Conservation (phyloP, 2,329 filamentous ascomycete species). For the Allantophomopsis lycopodina region DNA sequence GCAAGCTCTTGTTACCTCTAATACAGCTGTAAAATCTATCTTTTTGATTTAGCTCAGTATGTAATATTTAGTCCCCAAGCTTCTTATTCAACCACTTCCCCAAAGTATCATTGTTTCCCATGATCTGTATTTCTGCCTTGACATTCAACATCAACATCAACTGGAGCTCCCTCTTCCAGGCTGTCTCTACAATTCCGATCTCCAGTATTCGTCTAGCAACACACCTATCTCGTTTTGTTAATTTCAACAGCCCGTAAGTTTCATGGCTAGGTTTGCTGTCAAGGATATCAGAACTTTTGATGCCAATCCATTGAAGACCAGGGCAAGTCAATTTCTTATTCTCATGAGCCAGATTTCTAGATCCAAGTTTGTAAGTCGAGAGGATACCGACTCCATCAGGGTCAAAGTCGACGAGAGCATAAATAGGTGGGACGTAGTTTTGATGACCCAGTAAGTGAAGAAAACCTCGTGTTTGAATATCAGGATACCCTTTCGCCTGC, state of each 20-base stretch:
- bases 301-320: slow-evolving; percentile 49
- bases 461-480: slow-evolving; percentile 55
- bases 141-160: slow-evolving; percentile 59
- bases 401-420: slow-evolving; percentile 60
- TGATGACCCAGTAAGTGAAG: slow-evolving; percentile 42
- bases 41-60: too few species aligned
- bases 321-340: slow-evolving; percentile 29
- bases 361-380: slow-evolving; percentile 60
- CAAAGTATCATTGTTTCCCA: slow-evolving; percentile 29
- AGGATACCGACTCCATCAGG: slow-evolving; percentile 65
- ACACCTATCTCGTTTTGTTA: slow-evolving; percentile 34
- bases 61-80: neutral
- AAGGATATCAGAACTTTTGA: slow-evolving; percentile 20
- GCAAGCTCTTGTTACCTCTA: too few species aligned
- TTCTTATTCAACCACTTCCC: slow-evolving; percentile 14
- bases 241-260: slow-evolving; percentile 25
- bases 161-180: slow-evolving; percentile 45
- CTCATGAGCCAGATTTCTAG: slow-evolving; percentile 48
- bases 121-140: slow-evolving; percentile 66
- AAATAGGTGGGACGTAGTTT: slow-evolving; percentile 30
- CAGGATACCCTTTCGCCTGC: slow-evolving; percentile 73
- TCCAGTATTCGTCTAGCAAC: slow-evolving; percentile 40
- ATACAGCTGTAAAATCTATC: too few species aligned
- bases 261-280: slow-evolving; percentile 7
- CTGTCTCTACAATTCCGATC: slow-evolving; percentile 19